Evolutionary conservation across 2,329 filamentous ascomycete species (phyloP).

Genomic region (Hypoxylon sp.): DNA sequence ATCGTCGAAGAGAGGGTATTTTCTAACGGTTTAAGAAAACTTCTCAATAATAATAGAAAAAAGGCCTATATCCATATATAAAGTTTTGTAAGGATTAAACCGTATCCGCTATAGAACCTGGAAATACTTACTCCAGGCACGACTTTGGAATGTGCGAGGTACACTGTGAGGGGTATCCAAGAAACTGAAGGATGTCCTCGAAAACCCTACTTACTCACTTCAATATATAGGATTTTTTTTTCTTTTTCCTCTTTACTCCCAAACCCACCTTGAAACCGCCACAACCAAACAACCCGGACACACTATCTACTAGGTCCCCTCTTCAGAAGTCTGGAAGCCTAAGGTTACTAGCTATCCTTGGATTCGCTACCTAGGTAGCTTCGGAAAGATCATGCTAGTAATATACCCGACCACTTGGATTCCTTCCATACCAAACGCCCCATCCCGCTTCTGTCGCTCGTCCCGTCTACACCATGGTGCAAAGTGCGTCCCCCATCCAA

Average conservation of each 20-base stretch:
- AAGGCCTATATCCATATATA: background rate
- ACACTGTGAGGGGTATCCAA: background rate
- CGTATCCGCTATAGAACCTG: background rate
- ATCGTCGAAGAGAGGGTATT: background rate
- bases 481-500: slow-evolving; percentile 18
- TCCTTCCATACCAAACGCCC: slow-evolving; percentile 36
- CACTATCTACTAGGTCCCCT: background rate
- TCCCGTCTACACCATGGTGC: slow-evolving; percentile 25
- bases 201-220: too few relatives aligned
- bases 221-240: background rate
- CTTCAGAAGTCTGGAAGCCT: slow-evolving; percentile 18
- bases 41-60: background rate
- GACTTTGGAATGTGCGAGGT: background rate
- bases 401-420: slow-evolving; percentile 52
- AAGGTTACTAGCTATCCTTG: slow-evolving; percentile 15
- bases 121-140: background rate
- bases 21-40: too few relatives aligned
- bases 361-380: slow-evolving; percentile 42
- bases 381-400: slow-evolving; percentile 43
- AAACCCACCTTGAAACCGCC: slow-evolving; percentile 20
- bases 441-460: slow-evolving; percentile 42
- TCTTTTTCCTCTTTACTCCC: background rate
- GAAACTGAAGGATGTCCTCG: too few relatives aligned
- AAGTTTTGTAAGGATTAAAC: background rate
- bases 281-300: slow-evolving; percentile 22